Percentiles rank a stretch among this genome's conserved stretches.
phyloP scores from a whole-genome alignment of 2,329 filamentous ascomycete genomes.

The Scedosporium dehoogii region DNA sequence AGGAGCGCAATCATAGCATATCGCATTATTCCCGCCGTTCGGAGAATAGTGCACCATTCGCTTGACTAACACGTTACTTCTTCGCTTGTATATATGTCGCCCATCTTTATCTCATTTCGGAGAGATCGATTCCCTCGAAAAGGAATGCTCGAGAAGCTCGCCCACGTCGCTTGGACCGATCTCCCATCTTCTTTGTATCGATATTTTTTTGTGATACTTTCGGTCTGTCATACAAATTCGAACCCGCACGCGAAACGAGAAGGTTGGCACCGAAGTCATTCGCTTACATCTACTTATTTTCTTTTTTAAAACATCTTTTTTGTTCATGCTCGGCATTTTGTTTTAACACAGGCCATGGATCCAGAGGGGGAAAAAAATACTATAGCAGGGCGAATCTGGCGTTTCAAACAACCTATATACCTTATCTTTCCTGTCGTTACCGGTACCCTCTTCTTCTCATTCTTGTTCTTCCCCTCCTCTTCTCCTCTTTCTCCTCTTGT shows the following conservation, averaged over 20 bases:
- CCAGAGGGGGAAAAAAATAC: neutral
- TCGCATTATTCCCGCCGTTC: no score
- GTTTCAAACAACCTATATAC: neutral
- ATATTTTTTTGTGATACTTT: constrained; percentile 1
- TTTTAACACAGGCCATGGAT: constrained; percentile 6
- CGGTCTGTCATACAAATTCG: neutral
- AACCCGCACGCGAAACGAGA: neutral
- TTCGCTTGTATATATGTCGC: constrained; percentile 11
- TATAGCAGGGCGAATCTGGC: neutral
- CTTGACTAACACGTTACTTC: constrained; percentile 3
- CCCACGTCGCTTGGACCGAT: neutral
- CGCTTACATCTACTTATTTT: neutral
- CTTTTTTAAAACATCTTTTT: neutral
- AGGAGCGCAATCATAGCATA: constrained; percentile 27
- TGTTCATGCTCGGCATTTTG: constrained; percentile 1
- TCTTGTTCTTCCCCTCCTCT: neutral
- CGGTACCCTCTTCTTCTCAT: neutral
- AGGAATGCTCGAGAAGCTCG: neutral
- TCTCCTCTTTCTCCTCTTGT: no score
- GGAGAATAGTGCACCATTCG: neutral
- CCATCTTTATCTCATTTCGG: neutral
- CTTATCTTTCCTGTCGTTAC: neutral
- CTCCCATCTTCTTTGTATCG: constrained; percentile 8
- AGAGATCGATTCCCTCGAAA: no score
- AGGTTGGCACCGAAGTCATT: neutral